Base-by-base conservation (phyloP, 2,329 filamentous ascomycete species). In the Talaromyces marneffei region DNA sequence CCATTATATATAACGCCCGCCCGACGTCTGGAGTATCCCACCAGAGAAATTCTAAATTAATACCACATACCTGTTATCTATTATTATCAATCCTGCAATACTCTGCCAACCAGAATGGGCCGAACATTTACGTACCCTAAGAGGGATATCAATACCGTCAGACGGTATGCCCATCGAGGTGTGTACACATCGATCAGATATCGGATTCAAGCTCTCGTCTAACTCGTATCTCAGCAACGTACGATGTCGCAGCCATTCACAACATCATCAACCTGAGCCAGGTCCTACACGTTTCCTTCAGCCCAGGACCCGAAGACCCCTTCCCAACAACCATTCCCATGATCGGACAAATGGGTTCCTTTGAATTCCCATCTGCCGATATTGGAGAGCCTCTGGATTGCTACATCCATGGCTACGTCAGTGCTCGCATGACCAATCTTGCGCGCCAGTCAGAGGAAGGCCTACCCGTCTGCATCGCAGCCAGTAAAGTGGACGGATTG, bases 371-470 rank as follows among this genome's bases (percentile, higher is more conserved):
- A 4, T 86, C 83, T 59, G 80, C 85, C 16, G 79, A 81, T 57
- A 73, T 83, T 18, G 80, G 83, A 56, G 86, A 91, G 65, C 85
- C 87, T 0, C 79, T 91, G 4, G 87, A 92, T 62, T 82, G 88
- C 64, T 95, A 95, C 73, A 82, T 96, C 7, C 91, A 96, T 75
- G 91, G 91, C 70, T 95, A 93, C 74, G 87, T 93, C 67, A 90
- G 86, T 63, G 86, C 87, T 0, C 87, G 91, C 7, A 80, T 96
- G 35, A 88, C 93, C 81, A 88, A 87, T 65, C 74, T 89, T 7
- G 80, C 85, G 14, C 78, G 82, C 5, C 70, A 68, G 12, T 70
- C 71, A 16, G 71, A 75, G 37, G 72, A 74, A 7, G 87, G 87
- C 9, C 74, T 95, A 20, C 89, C 91, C 1, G 77, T 95, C 44